phyloP scores from a whole-genome alignment of 2,329 filamentous ascomycete genomes.

The Huntiella omanensis region DNA sequence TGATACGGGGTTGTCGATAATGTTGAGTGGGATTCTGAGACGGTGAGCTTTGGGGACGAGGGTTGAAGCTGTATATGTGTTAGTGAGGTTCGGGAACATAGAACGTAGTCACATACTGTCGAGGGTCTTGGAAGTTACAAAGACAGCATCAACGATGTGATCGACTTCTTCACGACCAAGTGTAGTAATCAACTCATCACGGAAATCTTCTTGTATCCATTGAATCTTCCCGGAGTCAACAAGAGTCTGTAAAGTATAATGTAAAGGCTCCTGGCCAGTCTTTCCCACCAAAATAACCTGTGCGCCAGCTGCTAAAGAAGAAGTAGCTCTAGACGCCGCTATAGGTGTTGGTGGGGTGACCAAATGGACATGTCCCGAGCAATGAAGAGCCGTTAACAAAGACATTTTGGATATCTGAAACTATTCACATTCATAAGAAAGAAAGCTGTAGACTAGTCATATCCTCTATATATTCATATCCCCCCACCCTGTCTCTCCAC shows the following conservation, averaged over 20 bases:
- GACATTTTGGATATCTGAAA: background rate
- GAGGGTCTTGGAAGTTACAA: conserved; percentile 30
- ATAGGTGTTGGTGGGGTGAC: conserved; percentile 74
- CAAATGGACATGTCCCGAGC: conserved; percentile 55
- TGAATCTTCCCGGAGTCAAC: conserved; percentile 47
- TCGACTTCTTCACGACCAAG: conserved; percentile 68
- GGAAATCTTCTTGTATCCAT: conserved; percentile 48
- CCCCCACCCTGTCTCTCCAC: no score
- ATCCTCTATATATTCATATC: no score
- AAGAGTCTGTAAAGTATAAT: conserved; percentile 38
- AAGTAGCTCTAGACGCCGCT: conserved; percentile 64
- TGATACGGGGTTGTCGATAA: conserved; percentile 67
- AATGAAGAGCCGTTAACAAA: conserved; percentile 56
- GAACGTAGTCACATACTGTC: background rate
- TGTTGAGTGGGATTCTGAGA: conserved; percentile 79
- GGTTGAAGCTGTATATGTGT: conserved; percentile 29
- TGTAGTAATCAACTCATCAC: conserved; percentile 50
- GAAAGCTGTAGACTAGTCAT: background rate
- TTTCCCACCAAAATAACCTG: conserved; percentile 54
- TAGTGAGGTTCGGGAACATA: background rate
- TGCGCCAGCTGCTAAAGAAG: conserved; percentile 68
- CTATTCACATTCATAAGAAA: no score
- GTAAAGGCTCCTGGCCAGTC: conserved; percentile 22
- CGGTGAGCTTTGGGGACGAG: conserved; percentile 60
- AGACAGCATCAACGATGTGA: conserved; percentile 72